phyloP scores from a whole-genome alignment of 2,329 filamentous ascomycete genomes.

The Hypoxylon sp. region DNA sequence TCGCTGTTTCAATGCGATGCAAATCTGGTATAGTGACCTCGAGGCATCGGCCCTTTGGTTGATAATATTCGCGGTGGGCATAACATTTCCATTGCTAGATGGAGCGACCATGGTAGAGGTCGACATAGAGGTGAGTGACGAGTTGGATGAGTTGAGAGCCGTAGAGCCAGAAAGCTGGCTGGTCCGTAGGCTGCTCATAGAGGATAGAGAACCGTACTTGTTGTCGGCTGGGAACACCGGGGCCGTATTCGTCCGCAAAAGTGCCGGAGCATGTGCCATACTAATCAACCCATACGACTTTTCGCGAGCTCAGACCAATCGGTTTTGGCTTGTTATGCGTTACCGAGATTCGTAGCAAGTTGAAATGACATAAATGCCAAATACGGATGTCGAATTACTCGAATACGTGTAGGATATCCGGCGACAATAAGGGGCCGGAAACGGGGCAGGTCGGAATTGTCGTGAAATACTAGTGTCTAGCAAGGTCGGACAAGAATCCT shows the following conservation, averaged over 20 bases:
- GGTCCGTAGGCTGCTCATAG: constrained; percentile 66
- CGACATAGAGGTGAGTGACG: constrained; percentile 63
- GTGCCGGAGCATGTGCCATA: constrained; percentile 69
- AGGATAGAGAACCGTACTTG: constrained; percentile 60
- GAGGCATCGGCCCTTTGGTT: constrained; percentile 95
- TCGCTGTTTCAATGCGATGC: constrained; percentile 83
- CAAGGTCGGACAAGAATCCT: constrained; percentile 16
- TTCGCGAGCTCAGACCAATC: constrained; percentile 10
- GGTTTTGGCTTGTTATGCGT: constrained; percentile 24
- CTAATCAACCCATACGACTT: constrained; percentile 51
- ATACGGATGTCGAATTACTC: not conserved
- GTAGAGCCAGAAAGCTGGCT: constrained; percentile 74
- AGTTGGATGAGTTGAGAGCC: constrained; percentile 60
- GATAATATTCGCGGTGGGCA: constrained; percentile 93
- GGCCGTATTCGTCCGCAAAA: constrained; percentile 69
- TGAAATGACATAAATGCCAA: constrained; percentile 17
- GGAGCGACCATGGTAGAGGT: constrained; percentile 55
- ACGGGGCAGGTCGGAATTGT: constrained; percentile 29
- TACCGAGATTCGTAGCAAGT: constrained; percentile 19
- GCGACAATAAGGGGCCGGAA: constrained; percentile 2
- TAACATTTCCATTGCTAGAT: constrained; percentile 69
- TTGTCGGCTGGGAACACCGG: constrained; percentile 64
- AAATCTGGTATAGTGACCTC: constrained; percentile 94
- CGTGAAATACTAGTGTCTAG: constrained; percentile 21
- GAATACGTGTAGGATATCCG: not conserved